phyloP scores from a whole-genome alignment of 768 basidiomycete genomes.

The Tylopilus cervinicoccineus region DNA sequence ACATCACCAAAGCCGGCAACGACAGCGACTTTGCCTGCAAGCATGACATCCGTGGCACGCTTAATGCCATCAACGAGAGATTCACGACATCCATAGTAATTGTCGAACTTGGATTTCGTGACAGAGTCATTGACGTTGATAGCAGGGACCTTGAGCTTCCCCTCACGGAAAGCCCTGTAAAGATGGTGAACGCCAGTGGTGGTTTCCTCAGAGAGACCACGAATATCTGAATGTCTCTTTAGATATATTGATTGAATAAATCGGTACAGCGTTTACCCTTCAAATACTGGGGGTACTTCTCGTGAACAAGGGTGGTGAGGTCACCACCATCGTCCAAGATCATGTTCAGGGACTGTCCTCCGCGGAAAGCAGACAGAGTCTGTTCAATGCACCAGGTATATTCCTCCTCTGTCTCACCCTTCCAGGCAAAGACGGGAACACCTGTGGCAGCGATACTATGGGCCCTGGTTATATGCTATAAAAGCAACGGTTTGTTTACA shows the following conservation, averaged over 20 bases:
- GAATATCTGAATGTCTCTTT: conserved; percentile 53
- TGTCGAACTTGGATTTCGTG: conserved; percentile 99
- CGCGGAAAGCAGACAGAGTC: conserved; percentile 83
- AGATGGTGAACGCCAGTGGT: conserved; percentile 99
- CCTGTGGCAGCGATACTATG: conserved; percentile 92
- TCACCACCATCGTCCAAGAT: conserved; percentile 99
- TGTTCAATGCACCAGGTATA: conserved; percentile 99
- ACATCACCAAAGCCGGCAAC: conserved; percentile 99
- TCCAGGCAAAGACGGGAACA: conserved; percentile 99
- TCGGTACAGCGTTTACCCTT: conserved; percentile 41
- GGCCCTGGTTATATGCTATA: conserved; percentile 1
- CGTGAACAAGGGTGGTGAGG: conserved; percentile 90
- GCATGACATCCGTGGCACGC: conserved; percentile 99
- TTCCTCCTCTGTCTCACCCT: conserved; percentile 99
- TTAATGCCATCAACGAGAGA: conserved; percentile 99
- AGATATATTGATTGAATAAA: not conserved
- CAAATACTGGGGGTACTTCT: conserved; percentile 92
- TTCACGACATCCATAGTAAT: conserved; percentile 98
- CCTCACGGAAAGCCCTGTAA: conserved; percentile 96
- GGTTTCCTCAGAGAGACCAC: conserved; percentile 97
- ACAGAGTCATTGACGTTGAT: conserved; percentile 99
- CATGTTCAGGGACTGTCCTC: conserved; percentile 88
- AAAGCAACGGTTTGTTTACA: conserved; percentile 9
- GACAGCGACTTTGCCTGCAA: conserved; percentile 98
- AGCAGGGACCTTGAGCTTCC: conserved; percentile 93